Conservation (phyloP, 1,284 basidiomycete genomes). For the Rhodotorula mucilaginosa region DNA sequence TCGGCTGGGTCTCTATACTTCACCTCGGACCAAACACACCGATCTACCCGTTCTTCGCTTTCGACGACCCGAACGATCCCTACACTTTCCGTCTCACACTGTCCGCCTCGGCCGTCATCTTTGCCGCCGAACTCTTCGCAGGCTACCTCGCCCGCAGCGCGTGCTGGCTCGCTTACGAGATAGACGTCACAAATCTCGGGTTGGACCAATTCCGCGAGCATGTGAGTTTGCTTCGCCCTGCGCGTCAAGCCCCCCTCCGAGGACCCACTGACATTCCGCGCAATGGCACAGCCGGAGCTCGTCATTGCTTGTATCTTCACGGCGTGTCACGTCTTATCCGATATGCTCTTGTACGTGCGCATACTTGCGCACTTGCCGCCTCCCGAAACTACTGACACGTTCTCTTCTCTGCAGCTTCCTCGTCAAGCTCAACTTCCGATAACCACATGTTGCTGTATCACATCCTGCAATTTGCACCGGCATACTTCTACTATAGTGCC, state of each 20-base stretch:
- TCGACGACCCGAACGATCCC: constrained; percentile 53
- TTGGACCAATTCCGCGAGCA: constrained; percentile 57
- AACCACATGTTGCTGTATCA: background rate
- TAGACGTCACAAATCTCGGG: constrained; percentile 56
- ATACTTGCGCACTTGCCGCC: background rate
- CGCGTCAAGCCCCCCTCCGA: background rate
- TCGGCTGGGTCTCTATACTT: constrained; percentile 55
- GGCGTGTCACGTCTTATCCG: constrained; percentile 57
- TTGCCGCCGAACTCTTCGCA: constrained; percentile 56
- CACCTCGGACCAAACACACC: constrained; percentile 57
- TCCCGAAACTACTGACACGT: background rate
- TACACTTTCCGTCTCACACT: constrained; percentile 60
- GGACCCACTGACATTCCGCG: accelerated
- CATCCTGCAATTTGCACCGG: background rate
- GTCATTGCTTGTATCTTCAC: constrained; percentile 54
- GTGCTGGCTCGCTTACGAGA: constrained; percentile 52
- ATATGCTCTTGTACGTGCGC: constrained; percentile 54
- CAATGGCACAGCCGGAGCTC: constrained; percentile 43
- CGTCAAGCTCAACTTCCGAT: constrained; percentile 43
- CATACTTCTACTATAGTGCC: too few species aligned
- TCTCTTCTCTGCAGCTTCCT: constrained; percentile 23
- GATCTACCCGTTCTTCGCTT: constrained; percentile 60
- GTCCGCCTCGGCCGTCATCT: constrained; percentile 56
- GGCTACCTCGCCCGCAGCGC: constrained; percentile 54
- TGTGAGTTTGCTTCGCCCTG: constrained; percentile 49